Evolutionary conservation across 1,284 basidiomycete genomes (phyloP).

Genomic region (Hemileia vastatrix): DNA sequence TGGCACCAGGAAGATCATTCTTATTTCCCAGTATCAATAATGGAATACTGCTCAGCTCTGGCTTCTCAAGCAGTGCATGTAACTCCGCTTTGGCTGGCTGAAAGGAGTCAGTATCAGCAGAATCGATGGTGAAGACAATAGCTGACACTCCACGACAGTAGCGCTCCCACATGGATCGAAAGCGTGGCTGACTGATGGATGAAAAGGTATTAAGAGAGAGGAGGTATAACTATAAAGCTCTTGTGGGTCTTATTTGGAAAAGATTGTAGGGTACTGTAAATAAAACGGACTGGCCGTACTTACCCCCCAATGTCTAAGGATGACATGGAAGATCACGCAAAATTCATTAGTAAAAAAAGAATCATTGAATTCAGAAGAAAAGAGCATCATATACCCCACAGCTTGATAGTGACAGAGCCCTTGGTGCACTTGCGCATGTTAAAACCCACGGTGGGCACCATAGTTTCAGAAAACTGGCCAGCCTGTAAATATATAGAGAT

Average conservation of each 20-base stretch:
- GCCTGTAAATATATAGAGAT: conserved; percentile 19
- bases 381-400: conserved; percentile 30
- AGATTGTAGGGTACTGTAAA: background rate
- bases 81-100: conserved; percentile 80
- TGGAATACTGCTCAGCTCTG: conserved; percentile 66
- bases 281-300: background rate
- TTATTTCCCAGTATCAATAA: conserved; percentile 91
- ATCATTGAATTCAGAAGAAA: background rate
- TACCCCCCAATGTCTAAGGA: conserved; percentile 27
- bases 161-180: conserved; percentile 75
- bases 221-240: background rate
- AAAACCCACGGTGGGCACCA: conserved; percentile 42
- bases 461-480: conserved; percentile 31
- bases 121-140: conserved; percentile 87
- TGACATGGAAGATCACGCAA: background rate
- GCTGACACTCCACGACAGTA: conserved; percentile 92
- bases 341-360: background rate
- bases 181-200: conserved; percentile 71
- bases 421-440: conserved; percentile 38
- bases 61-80: conserved; percentile 68
- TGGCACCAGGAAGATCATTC: conserved; percentile 74
- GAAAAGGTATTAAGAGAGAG: background rate
- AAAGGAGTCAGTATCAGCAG: conserved; percentile 69
- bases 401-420: conserved; percentile 38
- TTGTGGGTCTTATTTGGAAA: background rate